Conservation (phyloP, 2,329 filamentous ascomycete genomes). For the Xylariaceae sp. region DNA sequence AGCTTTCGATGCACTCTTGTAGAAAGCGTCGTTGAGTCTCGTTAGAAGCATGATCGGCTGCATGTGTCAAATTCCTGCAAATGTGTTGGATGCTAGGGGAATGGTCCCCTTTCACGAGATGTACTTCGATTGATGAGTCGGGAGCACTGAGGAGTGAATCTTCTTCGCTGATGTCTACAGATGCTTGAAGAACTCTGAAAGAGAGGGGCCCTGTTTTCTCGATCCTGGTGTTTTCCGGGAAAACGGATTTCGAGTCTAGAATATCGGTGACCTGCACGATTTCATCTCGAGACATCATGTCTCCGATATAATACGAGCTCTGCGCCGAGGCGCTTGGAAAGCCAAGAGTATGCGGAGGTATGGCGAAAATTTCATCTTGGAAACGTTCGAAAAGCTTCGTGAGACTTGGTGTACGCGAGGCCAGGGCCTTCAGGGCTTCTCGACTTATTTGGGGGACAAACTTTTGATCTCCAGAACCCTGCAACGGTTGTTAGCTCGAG, state of each 20-base stretch:
- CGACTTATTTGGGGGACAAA: slow-evolving; percentile 49
- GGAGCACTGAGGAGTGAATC: slow-evolving; percentile 1
- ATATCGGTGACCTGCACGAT: slow-evolving; percentile 48
- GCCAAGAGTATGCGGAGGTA: slow-evolving; percentile 51
- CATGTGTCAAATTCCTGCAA: slow-evolving; percentile 42
- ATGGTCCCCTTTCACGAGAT: slow-evolving; percentile 51
- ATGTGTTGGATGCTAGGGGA: slow-evolving; percentile 47
- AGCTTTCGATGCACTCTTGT: slow-evolving; percentile 50
- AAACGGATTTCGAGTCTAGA: slow-evolving; percentile 46
- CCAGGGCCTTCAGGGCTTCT: slow-evolving; percentile 40
- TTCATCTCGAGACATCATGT: slow-evolving; percentile 47
- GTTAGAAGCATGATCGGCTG: slow-evolving; percentile 47
- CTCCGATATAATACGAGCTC: slow-evolving; percentile 54
- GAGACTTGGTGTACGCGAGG: slow-evolving; percentile 36
- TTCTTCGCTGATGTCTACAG: slow-evolving; percentile 17
- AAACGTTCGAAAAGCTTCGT: slow-evolving; percentile 40
- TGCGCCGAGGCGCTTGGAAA: slow-evolving; percentile 49
- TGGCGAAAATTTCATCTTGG: slow-evolving; percentile 43
- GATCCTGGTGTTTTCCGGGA: slow-evolving; percentile 56
- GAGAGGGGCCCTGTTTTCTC: slow-evolving; percentile 32
- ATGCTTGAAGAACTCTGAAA: slow-evolving; percentile 45
- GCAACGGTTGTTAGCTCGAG: background rate
- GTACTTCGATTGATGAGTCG: slow-evolving; percentile 36
- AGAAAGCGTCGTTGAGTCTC: slow-evolving; percentile 50
- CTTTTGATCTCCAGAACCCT: slow-evolving; percentile 56